These are phyloP conservation scores for Tulasnella sp. DNA, from an alignment of 768 basidiomycete genomes.

Conservation along the genomic window DNA sequence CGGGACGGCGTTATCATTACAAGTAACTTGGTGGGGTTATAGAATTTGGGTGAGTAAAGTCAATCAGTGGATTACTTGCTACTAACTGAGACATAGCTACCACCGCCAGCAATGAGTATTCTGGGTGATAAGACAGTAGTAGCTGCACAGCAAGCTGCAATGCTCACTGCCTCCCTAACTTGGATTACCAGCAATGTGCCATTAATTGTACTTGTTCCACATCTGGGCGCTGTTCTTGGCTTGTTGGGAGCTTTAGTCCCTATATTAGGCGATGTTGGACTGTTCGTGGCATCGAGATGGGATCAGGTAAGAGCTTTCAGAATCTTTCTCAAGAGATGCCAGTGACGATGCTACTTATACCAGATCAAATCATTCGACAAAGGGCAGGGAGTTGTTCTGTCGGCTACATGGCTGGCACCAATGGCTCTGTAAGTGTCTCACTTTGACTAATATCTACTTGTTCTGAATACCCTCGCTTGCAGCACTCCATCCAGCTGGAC, in stretches of 20 bases:
- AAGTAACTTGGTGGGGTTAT: conserved; percentile 74
- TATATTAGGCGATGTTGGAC: conserved; percentile 12
- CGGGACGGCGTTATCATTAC: conserved; percentile 53
- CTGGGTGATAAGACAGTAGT: conserved; percentile 51
- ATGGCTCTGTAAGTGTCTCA: too few species aligned
- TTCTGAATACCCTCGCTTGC: too few species aligned
- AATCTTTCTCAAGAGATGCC: too few species aligned
- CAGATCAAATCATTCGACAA: conserved; percentile 7
- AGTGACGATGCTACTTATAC: too few species aligned
- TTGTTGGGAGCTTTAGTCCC: conserved; percentile 37
- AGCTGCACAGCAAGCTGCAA: conserved; percentile 58
- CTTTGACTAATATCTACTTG: too few species aligned
- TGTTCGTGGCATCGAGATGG: too few species aligned
- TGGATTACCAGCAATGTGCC: conserved; percentile 60
- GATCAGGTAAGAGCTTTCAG: too few species aligned
- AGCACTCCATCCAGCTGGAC: too few species aligned
- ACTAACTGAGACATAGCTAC: conserved; percentile 51
- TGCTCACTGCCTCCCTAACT: conserved; percentile 59
- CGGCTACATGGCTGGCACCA: conserved; percentile 71
- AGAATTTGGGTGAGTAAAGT: conserved; percentile 37
- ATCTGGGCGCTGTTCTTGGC: conserved; percentile 42
- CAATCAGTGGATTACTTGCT: neutral
- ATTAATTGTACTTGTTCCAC: conserved; percentile 42
- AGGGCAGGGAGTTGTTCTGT: conserved; percentile 71
- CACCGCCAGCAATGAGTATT: conserved; percentile 55